Evolutionary conservation across 2,329 filamentous ascomycete genomes (phyloP).

Genomic region (Ceratocystis huliohia): DNA sequence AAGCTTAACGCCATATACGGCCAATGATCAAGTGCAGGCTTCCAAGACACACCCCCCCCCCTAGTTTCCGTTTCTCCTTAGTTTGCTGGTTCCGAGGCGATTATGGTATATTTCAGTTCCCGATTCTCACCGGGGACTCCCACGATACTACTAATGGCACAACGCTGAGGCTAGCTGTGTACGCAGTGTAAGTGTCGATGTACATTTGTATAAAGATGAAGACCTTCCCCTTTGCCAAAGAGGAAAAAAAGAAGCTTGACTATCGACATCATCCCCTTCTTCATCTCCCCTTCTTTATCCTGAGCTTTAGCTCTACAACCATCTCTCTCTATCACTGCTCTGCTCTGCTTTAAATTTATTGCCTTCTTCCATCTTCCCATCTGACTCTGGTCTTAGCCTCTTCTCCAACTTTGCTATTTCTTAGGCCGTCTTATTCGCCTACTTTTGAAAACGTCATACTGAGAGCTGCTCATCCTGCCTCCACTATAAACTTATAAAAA

Average conservation of each 20-base stretch:
- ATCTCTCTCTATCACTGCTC: not conserved
- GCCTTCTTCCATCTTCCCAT: not conserved
- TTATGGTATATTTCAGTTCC: constrained; percentile 2
- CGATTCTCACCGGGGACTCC: constrained; percentile 6
- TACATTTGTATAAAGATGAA: constrained; percentile 19
- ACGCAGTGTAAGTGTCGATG: not conserved
- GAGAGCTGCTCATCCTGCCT: not conserved
- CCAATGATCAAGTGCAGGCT: not conserved
- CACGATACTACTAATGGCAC: constrained; percentile 8
- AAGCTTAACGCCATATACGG: not conserved
- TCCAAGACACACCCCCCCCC: constrained; percentile 1
- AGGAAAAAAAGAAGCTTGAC: not conserved
- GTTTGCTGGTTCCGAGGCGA: constrained; percentile 9
- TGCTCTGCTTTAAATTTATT: constrained; percentile 4
- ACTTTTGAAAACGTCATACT: not conserved
- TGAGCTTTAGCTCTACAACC: not conserved
- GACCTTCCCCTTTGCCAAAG: constrained; percentile 4
- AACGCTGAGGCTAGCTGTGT: not conserved
- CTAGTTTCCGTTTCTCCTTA: constrained; percentile 10
- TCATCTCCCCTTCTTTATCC: not conserved
- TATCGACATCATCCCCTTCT: constrained; percentile 11
- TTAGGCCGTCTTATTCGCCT: constrained; percentile 4
- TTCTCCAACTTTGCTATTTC: constrained; percentile 7
- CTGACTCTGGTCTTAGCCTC: not conserved
- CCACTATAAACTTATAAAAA: not conserved